Base-by-base conservation (phyloP, 2,329 filamentous ascomycete species). In the Claviceps sp. region DNA sequence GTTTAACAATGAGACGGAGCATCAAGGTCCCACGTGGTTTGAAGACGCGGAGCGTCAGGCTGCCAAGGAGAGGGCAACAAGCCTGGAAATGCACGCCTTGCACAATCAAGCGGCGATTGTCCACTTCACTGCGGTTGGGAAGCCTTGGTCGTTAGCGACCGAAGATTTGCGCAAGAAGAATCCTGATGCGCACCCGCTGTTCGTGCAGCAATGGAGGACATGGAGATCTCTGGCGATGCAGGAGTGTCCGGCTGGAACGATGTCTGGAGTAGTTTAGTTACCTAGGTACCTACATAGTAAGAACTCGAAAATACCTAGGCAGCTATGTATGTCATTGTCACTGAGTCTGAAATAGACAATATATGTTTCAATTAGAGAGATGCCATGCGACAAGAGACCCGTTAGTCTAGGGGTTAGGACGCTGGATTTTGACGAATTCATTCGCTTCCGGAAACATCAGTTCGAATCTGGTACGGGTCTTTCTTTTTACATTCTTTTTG, bases 341-440 rank as follows among this genome's bases (percentile, higher is more conserved):
- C 16, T 7, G 4, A 16, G 37, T 39, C 2, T 9, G 26, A 1
- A 3, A 29, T 29, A 29, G 8, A 29, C 8, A 13, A 2, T n/a
- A 45, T 26, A 29, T 45, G 9, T 3, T 14, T 4, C 1, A 16
- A 16, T 45, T 14, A 4, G 6, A n/a, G n/a, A n/a, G n/a, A n/a
- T n/a, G 4, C 26, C 1, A 7, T 4, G 8, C 26, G 4, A 5
- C 20, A 14, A 29, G 16, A 6, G 45, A 45, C 51, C 47, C 56
- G 54, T 56, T 59, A 53, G 57, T 59, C 57, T 58, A 59, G 57
- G 52, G 57, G 57, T 59, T 53, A 57, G 49, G 55, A 59, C 56
- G 50, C 57, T 55, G 51, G 55, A 54, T 57, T 59, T 58, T 57
- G 56, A 57, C 47, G 36, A 38, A 40, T 16, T 26, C 26, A 4